phyloP scores from a whole-genome alignment of 1,139 yeast genomes.

The Arxiozyma heterogenica region DNA sequence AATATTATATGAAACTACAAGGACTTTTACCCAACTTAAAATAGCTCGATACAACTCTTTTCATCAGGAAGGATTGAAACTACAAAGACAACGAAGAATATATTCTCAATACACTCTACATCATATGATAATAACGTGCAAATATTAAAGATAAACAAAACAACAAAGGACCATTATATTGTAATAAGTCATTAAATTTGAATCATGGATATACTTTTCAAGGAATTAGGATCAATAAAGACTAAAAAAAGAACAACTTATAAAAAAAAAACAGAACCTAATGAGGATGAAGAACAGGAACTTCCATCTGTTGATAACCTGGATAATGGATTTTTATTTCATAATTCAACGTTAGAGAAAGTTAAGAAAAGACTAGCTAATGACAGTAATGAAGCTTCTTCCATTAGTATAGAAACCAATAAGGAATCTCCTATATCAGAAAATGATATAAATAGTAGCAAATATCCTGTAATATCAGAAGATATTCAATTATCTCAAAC shows the following conservation, averaged over 20 bases:
- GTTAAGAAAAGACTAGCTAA: constrained; percentile 18
- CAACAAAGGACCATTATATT: background rate
- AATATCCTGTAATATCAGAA: background rate
- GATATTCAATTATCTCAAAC: constrained; percentile 9
- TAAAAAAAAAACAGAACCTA: constrained; percentile 11
- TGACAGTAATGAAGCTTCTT: background rate
- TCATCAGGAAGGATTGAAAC: too few relatives aligned
- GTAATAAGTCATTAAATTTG: background rate
- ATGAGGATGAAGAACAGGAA: constrained; percentile 8
- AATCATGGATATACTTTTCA: constrained; percentile 22
- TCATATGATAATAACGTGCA: too few relatives aligned
- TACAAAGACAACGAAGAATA: background rate
- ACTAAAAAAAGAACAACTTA: constrained; percentile 22
- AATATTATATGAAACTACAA: background rate
- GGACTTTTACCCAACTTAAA: background rate
- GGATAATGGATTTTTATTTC: constrained; percentile 21
- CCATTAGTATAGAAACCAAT: background rate
- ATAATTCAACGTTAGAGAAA: constrained; percentile 13
- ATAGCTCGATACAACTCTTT: background rate
- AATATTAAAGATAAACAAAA: too few relatives aligned
- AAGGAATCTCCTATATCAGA: background rate
- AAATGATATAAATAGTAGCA: background rate
- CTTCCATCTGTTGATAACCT: background rate
- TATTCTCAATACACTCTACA: background rate
- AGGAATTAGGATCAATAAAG: constrained; percentile 10